Conservation (phyloP, 1,284 basidiomycete genomes). For the Meira miltonrushii region DNA sequence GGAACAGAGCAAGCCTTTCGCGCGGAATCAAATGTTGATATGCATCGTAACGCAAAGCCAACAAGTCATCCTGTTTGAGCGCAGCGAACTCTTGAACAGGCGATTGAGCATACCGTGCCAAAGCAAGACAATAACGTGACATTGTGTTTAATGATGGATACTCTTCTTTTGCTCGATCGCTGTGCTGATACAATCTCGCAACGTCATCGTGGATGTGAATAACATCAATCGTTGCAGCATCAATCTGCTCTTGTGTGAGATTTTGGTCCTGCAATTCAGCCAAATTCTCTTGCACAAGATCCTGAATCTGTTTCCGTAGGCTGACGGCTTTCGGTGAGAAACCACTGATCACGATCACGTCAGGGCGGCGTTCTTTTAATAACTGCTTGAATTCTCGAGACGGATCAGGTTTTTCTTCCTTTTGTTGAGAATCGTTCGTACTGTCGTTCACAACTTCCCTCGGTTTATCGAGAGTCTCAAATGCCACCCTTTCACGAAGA, state of each 20-base stretch:
- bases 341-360: constrained; percentile 83
- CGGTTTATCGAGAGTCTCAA: constrained; percentile 62
- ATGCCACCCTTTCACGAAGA: constrained; percentile 76
- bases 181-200: constrained; percentile 88
- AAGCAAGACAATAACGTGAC: constrained; percentile 87
- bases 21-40: constrained; percentile 72
- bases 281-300: constrained; percentile 58
- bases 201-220: constrained; percentile 85
- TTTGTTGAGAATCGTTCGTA: constrained; percentile 16
- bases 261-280: constrained; percentile 17
- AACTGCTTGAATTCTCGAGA: constrained; percentile 69
- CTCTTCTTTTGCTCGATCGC: constrained; percentile 76
- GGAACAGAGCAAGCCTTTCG: constrained; percentile 73
- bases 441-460: constrained; percentile 18
- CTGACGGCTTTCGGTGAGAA: constrained; percentile 65
- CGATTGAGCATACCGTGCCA: constrained; percentile 88
- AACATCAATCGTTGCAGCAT: constrained; percentile 54
- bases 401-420: constrained; percentile 15
- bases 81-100: constrained; percentile 61
- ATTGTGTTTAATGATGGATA: constrained; percentile 73
- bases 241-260: neutral
- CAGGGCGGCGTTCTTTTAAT: constrained; percentile 73
- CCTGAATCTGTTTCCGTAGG: constrained; percentile 60
- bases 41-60: constrained; percentile 58
- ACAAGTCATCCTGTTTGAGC: constrained; percentile 36